Conservation (phyloP, 1,284 basidiomycete genomes). For the Apiotrichum mycotoxinovorans region DNA sequence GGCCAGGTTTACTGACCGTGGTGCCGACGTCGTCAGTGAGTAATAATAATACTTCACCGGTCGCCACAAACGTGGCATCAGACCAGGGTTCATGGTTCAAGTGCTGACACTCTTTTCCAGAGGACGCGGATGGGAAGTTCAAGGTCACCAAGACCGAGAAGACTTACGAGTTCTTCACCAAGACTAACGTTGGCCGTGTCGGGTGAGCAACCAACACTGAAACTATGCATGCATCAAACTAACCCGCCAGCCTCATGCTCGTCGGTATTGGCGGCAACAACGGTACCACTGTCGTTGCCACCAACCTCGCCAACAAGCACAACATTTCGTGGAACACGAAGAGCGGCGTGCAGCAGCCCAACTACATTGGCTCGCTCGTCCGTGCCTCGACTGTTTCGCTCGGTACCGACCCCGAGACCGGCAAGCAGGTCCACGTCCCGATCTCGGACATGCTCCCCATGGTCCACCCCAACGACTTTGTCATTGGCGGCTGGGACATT, state of each 20-base stretch:
- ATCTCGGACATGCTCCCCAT: slow-evolving; percentile 92
- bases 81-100: background rate
- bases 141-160: slow-evolving; percentile 66
- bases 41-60: too few relatives aligned
- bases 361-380: slow-evolving; percentile 87
- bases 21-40: slow-evolving; percentile 62
- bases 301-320: slow-evolving; percentile 93
- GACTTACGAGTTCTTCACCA: slow-evolving; percentile 87
- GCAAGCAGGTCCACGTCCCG: slow-evolving; percentile 90
- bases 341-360: slow-evolving; percentile 85
- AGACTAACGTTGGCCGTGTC: slow-evolving; percentile 81
- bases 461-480: slow-evolving; percentile 98
- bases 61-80: background rate
- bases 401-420: slow-evolving; percentile 74
- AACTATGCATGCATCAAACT: background rate
- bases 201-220: slow-evolving; percentile 62
- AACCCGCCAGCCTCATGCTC: slow-evolving; percentile 79
- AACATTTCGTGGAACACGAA: slow-evolving; percentile 95
- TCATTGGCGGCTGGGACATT: slow-evolving; percentile 98
- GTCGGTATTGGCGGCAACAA: slow-evolving; percentile 98
- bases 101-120: slow-evolving; percentile 18
- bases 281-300: slow-evolving; percentile 89
- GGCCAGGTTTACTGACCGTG: slow-evolving; percentile 77
- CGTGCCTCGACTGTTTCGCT: slow-evolving; percentile 92
- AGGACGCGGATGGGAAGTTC: slow-evolving; percentile 65